These are phyloP conservation scores for Nemania sp. DNA, from an alignment of 2,329 filamentous ascomycete species.

Conservation along the genomic window DNA sequence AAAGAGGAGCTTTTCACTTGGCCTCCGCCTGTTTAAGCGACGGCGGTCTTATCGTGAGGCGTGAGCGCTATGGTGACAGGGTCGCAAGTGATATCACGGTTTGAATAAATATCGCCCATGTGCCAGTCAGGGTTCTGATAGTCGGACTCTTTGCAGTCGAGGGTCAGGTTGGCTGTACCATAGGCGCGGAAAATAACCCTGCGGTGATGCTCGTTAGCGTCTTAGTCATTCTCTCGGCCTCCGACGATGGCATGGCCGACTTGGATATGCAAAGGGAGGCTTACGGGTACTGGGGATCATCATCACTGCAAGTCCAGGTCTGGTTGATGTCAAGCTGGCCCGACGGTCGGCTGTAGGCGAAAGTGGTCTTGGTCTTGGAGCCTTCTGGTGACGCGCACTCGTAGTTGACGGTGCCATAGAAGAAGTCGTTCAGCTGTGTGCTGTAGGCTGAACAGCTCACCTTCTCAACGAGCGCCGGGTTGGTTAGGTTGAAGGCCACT, in stretches of 20 bases:
- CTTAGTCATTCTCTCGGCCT: background rate
- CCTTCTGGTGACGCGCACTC: slow-evolving; percentile 44
- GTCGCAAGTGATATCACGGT: slow-evolving; percentile 39
- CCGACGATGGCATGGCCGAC: background rate
- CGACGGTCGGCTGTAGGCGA: slow-evolving; percentile 46
- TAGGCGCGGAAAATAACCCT: slow-evolving; percentile 41
- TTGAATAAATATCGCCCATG: slow-evolving; percentile 45
- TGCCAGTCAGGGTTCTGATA: slow-evolving; percentile 46
- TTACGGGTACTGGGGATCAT: slow-evolving; percentile 45
- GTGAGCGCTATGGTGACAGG: slow-evolving; percentile 38
- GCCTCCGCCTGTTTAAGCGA: slow-evolving; percentile 35
- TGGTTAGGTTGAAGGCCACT: slow-evolving; percentile 54
- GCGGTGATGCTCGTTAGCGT: background rate
- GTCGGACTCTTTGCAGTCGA: slow-evolving; percentile 42
- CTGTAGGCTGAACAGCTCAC: slow-evolving; percentile 47
- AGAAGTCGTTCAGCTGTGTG: slow-evolving; percentile 51
- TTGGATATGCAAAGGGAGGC: slow-evolving; percentile 18
- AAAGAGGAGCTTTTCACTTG: background rate
- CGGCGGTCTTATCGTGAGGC: slow-evolving; percentile 42
- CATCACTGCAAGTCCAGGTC: slow-evolving; percentile 51
- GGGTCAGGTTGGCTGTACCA: slow-evolving; percentile 40
- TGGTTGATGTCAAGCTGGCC: slow-evolving; percentile 49
- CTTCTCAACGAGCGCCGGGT: slow-evolving; percentile 46
- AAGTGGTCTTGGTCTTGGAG: slow-evolving; percentile 42
- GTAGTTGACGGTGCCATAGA: slow-evolving; percentile 52